Evolutionary conservation across 2,329 filamentous ascomycete species (phyloP).

Genomic region (Paraconiothyrium brasiliense): DNA sequence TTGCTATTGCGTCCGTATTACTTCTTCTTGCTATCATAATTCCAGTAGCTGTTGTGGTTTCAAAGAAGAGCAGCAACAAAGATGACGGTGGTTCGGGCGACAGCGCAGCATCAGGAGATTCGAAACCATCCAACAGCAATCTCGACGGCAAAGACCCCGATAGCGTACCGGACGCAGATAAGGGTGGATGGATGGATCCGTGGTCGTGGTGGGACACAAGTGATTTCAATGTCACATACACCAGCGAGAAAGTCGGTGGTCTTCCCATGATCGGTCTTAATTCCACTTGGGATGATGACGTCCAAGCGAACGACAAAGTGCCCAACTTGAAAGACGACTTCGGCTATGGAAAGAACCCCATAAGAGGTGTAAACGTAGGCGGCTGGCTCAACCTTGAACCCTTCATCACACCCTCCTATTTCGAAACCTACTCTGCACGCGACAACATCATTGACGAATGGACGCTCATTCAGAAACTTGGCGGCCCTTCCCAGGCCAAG

Average conservation of each 20-base stretch:
- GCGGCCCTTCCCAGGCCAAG: slow-evolving; percentile 66
- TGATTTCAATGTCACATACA: slow-evolving; percentile 96
- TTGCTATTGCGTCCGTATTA: slow-evolving; percentile 49
- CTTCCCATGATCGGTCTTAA: slow-evolving; percentile 92
- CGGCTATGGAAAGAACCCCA: slow-evolving; percentile 80
- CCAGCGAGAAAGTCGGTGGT: slow-evolving; percentile 81
- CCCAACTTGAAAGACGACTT: slow-evolving; percentile 79
- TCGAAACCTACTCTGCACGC: slow-evolving; percentile 69
- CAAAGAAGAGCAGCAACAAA: slow-evolving; percentile 53
- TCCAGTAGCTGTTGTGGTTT: slow-evolving; percentile 57
- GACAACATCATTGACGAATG: slow-evolving; percentile 86
- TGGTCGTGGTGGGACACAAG: slow-evolving; percentile 90
- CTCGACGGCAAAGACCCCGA: slow-evolving; percentile 55
- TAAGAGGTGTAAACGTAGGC: slow-evolving; percentile 90
- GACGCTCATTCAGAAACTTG: slow-evolving; percentile 77
- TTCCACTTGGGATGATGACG: slow-evolving; percentile 84
- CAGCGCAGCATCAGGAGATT: slow-evolving; percentile 27
- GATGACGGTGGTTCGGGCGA: slow-evolving; percentile 29
- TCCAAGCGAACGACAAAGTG: slow-evolving; percentile 79
- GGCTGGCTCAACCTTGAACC: slow-evolving; percentile 95
- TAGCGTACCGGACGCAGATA: slow-evolving; percentile 65
- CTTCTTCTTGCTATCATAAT: slow-evolving; percentile 58
- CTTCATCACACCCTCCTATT: slow-evolving; percentile 93
- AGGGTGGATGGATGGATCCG: slow-evolving; percentile 83
- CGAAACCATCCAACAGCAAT: slow-evolving; percentile 55